Evolutionary conservation across 2,329 filamentous ascomycete genomes (phyloP), one percentile per base, ranked within the genome.

Genomic region (Claviceps humidiphila): DNA sequence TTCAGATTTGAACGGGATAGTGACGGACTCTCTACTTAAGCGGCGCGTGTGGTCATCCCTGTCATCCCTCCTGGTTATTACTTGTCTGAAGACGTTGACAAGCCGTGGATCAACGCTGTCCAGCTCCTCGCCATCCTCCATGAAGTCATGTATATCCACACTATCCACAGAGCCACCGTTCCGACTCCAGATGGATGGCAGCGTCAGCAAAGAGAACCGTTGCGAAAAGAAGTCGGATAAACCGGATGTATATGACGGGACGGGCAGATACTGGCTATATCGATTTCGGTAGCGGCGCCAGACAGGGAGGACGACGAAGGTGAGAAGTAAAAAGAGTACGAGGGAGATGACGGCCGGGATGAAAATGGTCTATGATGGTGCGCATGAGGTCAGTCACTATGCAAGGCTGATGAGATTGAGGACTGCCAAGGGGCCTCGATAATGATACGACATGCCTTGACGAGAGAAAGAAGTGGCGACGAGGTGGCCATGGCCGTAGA

Each of bases 221-320:
- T 58, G 55, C n/a, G 61, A 56, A 55, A 80, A 60, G 55, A 78
- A 71, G 47, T 76, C 68, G 30, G 80, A 74, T 24, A 82, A 58
- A 55, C 80, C 71, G 7, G 71, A 68, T 5, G 77, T 82, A 49
- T 75, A 76, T 49, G 72, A 76, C 22, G 78, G 78, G 55, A 89
- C 68, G 0, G 85, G 85, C 1, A 89, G 77, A 63, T 89, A 89
- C 55, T 87, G 82, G 62, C 80, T 77, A 66, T 89, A 89, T 55
- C 84, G 80, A 59, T 76, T 76, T 57, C 79, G 81, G 66, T 87
- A 86, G 53, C 76, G 78, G 47, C 80, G 82, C 77, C 85, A 86
- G 54, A 85, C 63, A 2, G 86, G 86, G 26, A 87, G 63, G 55
- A 87, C 61, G 59, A 82, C 68, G 64, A 81, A 86, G 52, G 80